Evolutionary conservation across 2,329 filamentous ascomycete genomes (phyloP).

Genomic region (Didymella glomerata): DNA sequence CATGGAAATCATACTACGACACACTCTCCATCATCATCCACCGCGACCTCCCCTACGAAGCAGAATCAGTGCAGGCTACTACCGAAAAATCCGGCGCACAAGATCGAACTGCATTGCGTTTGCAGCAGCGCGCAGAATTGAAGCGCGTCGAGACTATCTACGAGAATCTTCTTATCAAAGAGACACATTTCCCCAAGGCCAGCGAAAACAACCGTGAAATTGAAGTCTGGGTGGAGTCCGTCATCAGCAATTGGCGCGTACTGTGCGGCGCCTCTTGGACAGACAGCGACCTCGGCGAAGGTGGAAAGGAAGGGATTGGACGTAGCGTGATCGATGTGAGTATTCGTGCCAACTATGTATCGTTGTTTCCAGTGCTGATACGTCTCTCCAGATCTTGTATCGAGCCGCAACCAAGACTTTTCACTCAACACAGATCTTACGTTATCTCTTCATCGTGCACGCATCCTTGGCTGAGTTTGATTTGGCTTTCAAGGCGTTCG

Average conservation of each 20-base stretch:
- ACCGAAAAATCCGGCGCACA: slow-evolving; percentile 38
- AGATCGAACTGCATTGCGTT: slow-evolving; percentile 39
- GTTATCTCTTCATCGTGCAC: slow-evolving; percentile 88
- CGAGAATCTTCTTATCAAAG: slow-evolving; percentile 77
- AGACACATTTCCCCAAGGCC: slow-evolving; percentile 85
- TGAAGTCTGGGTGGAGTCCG: slow-evolving; percentile 80
- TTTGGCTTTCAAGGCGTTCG: slow-evolving; percentile 86
- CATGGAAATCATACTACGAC: slow-evolving; percentile 88
- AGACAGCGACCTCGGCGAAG: slow-evolving; percentile 80
- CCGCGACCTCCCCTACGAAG: slow-evolving; percentile 66
- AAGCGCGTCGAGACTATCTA: slow-evolving; percentile 81
- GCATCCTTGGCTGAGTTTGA: slow-evolving; percentile 90
- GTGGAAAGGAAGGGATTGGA: slow-evolving; percentile 78
- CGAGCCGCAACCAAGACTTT: slow-evolving; percentile 91
- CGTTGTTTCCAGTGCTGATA: slow-evolving; percentile 7
- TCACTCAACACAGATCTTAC: slow-evolving; percentile 88
- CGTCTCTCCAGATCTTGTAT: slow-evolving; percentile 74
- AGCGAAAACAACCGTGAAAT: slow-evolving; percentile 80
- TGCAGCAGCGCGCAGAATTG: slow-evolving; percentile 74
- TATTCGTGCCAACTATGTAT: neutral
- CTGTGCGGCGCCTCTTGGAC: slow-evolving; percentile 82
- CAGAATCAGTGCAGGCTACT: slow-evolving; percentile 50
- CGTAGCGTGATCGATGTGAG: slow-evolving; percentile 75
- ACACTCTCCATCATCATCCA: slow-evolving; percentile 80
- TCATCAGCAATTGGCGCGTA: slow-evolving; percentile 85